phyloP scores from a whole-genome alignment of 2,329 filamentous ascomycete species.

The Hymenoscyphus fructigenus region DNA sequence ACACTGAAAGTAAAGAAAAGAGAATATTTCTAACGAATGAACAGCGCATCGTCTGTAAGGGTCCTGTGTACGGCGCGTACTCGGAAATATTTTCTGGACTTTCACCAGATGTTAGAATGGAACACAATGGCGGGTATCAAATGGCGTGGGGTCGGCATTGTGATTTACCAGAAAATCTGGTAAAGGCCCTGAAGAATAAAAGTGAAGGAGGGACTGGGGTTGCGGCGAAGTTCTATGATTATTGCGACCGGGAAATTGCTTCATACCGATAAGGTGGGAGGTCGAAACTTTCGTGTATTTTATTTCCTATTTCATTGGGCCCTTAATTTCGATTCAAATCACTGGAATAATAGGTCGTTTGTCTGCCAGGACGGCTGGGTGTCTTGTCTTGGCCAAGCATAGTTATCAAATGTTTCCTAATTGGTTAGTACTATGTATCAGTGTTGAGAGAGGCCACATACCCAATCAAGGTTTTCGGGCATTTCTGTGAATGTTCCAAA shows the following conservation, averaged over 20 bases:
- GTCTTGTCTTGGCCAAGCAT: constrained; percentile 10
- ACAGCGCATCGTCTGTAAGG: constrained; percentile 31
- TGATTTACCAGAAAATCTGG: constrained; percentile 23
- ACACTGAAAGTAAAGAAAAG: not conserved
- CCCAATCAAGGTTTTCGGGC: constrained; percentile 30
- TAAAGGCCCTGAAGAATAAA: constrained; percentile 26
- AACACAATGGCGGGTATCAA: constrained; percentile 40
- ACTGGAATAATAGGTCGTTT: not conserved
- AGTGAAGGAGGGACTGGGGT: constrained; percentile 33
- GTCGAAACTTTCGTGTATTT: not conserved
- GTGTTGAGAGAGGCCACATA: not conserved
- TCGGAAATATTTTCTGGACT: constrained; percentile 40
- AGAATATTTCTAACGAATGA: not conserved
- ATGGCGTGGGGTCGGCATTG: constrained; percentile 44
- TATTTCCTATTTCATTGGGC: not conserved
- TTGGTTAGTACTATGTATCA: not conserved
- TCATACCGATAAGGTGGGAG: not conserved
- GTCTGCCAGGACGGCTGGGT: not conserved
- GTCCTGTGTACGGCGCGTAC: constrained; percentile 38
- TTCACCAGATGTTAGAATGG: constrained; percentile 34
- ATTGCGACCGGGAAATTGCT: constrained; percentile 36
- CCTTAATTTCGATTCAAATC: not conserved
- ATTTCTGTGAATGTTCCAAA: constrained; percentile 23
- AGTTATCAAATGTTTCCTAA: constrained; percentile 14
- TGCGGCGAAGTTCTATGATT: constrained; percentile 38